phyloP scores from a whole-genome alignment of 768 basidiomycete genomes.

The Royoungia palumana region DNA sequence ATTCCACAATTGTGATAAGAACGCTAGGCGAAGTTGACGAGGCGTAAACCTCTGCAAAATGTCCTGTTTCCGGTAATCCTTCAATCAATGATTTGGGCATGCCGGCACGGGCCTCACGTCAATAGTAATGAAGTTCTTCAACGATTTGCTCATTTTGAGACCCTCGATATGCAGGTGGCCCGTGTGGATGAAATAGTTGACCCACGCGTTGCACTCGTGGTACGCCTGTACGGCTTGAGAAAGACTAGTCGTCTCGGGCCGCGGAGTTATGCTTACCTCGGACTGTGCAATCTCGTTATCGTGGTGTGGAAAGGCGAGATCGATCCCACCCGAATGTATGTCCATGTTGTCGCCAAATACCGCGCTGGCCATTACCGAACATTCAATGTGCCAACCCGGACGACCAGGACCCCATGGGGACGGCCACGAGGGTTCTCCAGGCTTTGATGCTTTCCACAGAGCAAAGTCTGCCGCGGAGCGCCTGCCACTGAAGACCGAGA shows the following conservation, averaged over 20 bases:
- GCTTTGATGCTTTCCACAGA: slow-evolving; percentile 95
- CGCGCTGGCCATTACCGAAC: slow-evolving; percentile 94
- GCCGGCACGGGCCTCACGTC: slow-evolving; percentile 51
- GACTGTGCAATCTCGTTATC: slow-evolving; percentile 98
- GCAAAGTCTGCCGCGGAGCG: slow-evolving; percentile 92
- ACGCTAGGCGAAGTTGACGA: slow-evolving; percentile 86
- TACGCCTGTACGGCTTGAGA: slow-evolving; percentile 62
- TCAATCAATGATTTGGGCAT: slow-evolving; percentile 3
- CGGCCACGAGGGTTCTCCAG: slow-evolving; percentile 95
- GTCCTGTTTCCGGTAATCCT: slow-evolving; percentile 51
- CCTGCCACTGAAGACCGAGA: slow-evolving; percentile 57
- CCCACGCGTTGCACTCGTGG: slow-evolving; percentile 89
- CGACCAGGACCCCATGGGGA: slow-evolving; percentile 92
- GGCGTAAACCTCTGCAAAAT: slow-evolving; percentile 79
- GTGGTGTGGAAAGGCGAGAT: slow-evolving; percentile 98
- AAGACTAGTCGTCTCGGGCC: not conserved
- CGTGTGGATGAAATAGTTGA: slow-evolving; percentile 98
- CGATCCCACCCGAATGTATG: slow-evolving; percentile 96
- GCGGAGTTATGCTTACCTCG: slow-evolving; percentile 54
- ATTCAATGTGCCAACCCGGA: slow-evolving; percentile 99
- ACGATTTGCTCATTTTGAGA: slow-evolving; percentile 97
- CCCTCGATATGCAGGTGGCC: slow-evolving; percentile 98
- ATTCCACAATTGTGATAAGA: slow-evolving; percentile 90
- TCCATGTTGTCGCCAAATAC: slow-evolving; percentile 91
- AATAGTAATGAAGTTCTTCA: slow-evolving; percentile 99